Base-by-base conservation (phyloP, 2,329 filamentous ascomycete genomes). In the Talaromyces sp. region DNA sequence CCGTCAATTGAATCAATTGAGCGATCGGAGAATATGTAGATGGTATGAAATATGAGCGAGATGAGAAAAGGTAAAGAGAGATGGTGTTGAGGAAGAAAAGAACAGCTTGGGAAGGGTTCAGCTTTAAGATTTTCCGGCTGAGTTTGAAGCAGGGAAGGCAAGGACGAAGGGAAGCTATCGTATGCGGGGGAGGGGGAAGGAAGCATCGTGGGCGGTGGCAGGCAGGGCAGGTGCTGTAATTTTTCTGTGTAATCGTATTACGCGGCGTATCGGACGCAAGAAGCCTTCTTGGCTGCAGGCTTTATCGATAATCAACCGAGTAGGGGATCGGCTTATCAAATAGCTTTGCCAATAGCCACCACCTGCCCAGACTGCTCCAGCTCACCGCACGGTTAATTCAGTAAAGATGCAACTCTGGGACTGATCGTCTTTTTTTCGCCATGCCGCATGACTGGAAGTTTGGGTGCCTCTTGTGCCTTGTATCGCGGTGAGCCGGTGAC, bases 401-500 rank as follows among this genome's bases (percentile, higher is more conserved):
- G 61, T 58, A 58, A 29, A 62, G 51, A 62, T 17, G 27, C 38
- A 51, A 36, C 31, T 17, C 5, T 22, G 47, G 31, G 5, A 36
- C 31, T 38, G 53, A 56, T 56, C 53, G 13, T 56, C 53, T 38
- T 56, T 36, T 54, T 38, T 56, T 15, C 38, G 53, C 53, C 51
- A 56, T 56, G 51, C 29, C 51, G 51, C 29, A 56, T 56, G 51
- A 56, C 29, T 54, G 29, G 10, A 22, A 56, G 51, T 54, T 34
- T 31, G 51, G 45, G 45, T 49, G 45, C 45, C 49, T 53, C 25
- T 53, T 22, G 49, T 19, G 53, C 31, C 53, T 38, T 56, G 53
- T 38, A 56, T 56, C 60, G 25, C 60, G 60, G 60, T 62, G 61
- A 56, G 61, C 61, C 61, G 61, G 61, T 63, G 61, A 63, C 61